phyloP scores from a whole-genome alignment of 805 yeast genomes.

The Kluyveromyces lactis region DNA sequence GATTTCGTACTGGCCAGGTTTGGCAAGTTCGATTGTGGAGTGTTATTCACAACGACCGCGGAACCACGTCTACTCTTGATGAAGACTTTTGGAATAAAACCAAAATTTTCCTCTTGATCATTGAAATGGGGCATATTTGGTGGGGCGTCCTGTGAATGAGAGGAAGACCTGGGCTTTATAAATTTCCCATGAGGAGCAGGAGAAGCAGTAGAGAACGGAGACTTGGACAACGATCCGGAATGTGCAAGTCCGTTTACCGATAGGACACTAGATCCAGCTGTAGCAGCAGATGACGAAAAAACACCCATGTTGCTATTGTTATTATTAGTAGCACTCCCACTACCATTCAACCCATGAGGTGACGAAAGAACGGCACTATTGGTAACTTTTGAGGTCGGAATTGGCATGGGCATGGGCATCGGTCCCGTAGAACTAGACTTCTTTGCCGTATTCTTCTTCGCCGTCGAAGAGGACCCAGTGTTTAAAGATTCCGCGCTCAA shows the following conservation, averaged over 20 bases:
- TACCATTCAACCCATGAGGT: background rate
- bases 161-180: slow-evolving; percentile 24
- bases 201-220: background rate
- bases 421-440: background rate
- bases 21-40: slow-evolving; percentile 11
- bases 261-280: background rate
- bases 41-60: slow-evolving; percentile 6
- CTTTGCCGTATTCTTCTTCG: background rate
- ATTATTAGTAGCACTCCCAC: background rate
- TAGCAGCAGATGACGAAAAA: background rate
- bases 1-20: slow-evolving; percentile 21
- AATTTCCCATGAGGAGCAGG: slow-evolving; percentile 14
- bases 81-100: slow-evolving; percentile 29
- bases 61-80: slow-evolving; percentile 24
- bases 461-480: background rate
- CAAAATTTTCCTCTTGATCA: slow-evolving; percentile 24
- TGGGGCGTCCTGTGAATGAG: slow-evolving; percentile 13
- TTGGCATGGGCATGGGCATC: slow-evolving; percentile 3
- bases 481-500: background rate
- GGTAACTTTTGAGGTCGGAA: slow-evolving; percentile 3
- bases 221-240: slow-evolving; percentile 6
- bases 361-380: slow-evolving; percentile 1
- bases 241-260: background rate
- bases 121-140: background rate
- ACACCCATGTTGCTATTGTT: too few relatives aligned